Percentiles rank a stretch among this genome's conserved stretches.
These are phyloP conservation scores for Fusarium fracticaudum DNA, from an alignment of 2,329 filamentous ascomycete genomes.

Conservation along the genomic window DNA sequence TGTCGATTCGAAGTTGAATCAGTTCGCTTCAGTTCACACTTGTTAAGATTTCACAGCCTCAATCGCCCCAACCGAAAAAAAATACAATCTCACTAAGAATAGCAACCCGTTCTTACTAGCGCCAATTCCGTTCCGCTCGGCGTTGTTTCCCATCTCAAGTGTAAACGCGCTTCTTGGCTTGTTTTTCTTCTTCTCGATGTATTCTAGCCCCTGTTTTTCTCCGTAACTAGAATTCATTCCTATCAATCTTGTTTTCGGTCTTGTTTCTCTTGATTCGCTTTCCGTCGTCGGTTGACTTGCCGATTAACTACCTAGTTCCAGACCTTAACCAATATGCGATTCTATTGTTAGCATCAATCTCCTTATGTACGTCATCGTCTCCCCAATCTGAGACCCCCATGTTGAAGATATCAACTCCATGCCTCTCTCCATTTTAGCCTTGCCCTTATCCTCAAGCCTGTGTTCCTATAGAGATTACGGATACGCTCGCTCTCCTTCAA, in stretches of 20 bases:
- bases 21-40: background rate
- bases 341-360: conserved; percentile 26
- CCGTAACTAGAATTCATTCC: conserved; percentile 2
- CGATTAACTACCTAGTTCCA: background rate
- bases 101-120: conserved; percentile 30
- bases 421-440: background rate
- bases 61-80: conserved; percentile 35
- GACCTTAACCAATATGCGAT: background rate
- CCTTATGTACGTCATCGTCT: conserved; percentile 11
- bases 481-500: background rate
- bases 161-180: conserved; percentile 32
- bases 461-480: background rate
- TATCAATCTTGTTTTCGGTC: conserved; percentile 5
- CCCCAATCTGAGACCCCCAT: conserved; percentile 3
- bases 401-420: background rate
- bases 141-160: conserved; percentile 34
- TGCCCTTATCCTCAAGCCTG: background rate
- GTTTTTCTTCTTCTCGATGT: conserved; percentile 18
- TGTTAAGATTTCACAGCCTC: conserved; percentile 38
- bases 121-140: conserved; percentile 32
- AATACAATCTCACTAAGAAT: conserved; percentile 36
- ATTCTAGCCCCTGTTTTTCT: conserved; percentile 19
- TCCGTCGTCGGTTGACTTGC: background rate
- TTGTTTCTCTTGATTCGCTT: background rate
- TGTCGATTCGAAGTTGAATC: conserved; percentile 1